These are phyloP conservation scores for Nicotiana benthamiana DNA, from an alignment of 257 asterid genomes.

Conservation along the genomic window DNA sequence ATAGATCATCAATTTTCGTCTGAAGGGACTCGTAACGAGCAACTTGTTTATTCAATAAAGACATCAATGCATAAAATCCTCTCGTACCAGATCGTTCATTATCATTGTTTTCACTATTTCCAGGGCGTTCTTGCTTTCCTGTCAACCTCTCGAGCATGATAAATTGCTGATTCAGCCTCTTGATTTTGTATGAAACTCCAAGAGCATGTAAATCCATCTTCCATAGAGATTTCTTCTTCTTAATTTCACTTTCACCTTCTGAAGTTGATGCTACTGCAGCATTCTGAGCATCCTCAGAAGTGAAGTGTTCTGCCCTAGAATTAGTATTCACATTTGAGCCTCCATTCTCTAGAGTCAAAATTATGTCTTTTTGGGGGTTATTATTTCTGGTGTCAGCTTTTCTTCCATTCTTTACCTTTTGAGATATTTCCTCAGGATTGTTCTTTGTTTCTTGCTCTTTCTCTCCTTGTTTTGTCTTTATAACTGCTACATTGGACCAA, in stretches of 20 bases:
- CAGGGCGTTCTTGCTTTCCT: conserved; percentile 53
- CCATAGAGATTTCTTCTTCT: conserved; percentile 30
- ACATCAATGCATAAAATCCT: conserved; percentile 39
- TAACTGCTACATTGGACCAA: conserved; percentile 70
- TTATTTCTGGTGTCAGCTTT: conserved; percentile 16
- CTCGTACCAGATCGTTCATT: conserved; percentile 19
- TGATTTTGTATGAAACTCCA: conserved; percentile 85
- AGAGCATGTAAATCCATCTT: conserved; percentile 89
- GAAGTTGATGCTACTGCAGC: conserved; percentile 30
- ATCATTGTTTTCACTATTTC: conserved; percentile 23
- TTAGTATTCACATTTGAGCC: conserved; percentile 12
- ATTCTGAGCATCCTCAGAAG: conserved; percentile 17
- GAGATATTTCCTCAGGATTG: conserved; percentile 21
- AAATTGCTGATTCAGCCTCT: conserved; percentile 84
- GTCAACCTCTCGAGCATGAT: conserved; percentile 73
- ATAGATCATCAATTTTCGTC: conserved; percentile 65
- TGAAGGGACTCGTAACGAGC: conserved; percentile 84
- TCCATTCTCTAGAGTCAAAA: conserved; percentile 38
- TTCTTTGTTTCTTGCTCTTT: conserved; percentile 39
- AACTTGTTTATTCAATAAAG: conserved; percentile 63
- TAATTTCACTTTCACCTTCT: conserved; percentile 21
- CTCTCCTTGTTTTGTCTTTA: conserved; percentile 46
- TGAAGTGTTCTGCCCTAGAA: conserved; percentile 26
- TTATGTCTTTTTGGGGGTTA: conserved; percentile 49
- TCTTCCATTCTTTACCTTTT: conserved; percentile 17